These are phyloP conservation scores for Chernovozyma aurita DNA, from an alignment of 1,139 yeast genomes.

Conservation along the genomic window DNA sequence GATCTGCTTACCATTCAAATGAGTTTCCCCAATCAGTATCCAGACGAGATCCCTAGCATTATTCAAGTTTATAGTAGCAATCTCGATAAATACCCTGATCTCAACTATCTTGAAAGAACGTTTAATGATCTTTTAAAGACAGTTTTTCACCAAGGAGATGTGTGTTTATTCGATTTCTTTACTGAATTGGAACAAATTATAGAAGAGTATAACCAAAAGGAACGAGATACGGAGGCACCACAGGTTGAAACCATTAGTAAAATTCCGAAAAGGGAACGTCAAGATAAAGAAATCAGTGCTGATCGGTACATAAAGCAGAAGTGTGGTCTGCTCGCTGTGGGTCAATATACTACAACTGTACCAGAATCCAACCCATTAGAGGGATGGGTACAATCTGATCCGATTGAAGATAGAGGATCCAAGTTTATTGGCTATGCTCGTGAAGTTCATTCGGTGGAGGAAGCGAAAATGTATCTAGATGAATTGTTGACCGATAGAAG, in stretches of 20 bases:
- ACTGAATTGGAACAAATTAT: constrained; percentile 58
- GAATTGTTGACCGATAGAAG: constrained; percentile 59
- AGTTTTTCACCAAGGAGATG: constrained; percentile 55
- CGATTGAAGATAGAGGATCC: constrained; percentile 78
- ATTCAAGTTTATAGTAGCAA: constrained; percentile 45
- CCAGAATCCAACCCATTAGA: constrained; percentile 39
- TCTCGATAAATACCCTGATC: constrained; percentile 32
- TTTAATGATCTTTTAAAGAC: constrained; percentile 48
- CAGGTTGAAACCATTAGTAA: constrained; percentile 8
- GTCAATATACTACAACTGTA: background rate
- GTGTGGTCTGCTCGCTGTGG: background rate
- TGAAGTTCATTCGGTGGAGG: constrained; percentile 55
- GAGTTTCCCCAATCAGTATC: constrained; percentile 68
- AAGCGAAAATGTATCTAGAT: constrained; percentile 53
- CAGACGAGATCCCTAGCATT: constrained; percentile 55
- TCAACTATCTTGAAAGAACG: constrained; percentile 36
- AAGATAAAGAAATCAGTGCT: constrained; percentile 3
- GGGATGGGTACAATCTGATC: constrained; percentile 76
- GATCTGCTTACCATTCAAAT: constrained; percentile 54
- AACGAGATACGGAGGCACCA: no score
- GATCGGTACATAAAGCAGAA: background rate
- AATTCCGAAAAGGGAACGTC: constrained; percentile 3
- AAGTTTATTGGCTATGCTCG: constrained; percentile 78
- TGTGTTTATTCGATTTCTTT: constrained; percentile 74
- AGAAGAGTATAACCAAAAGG: constrained; percentile 25